Conservation (phyloP, 306 rosid genomes). For the Urtica urens region DNA sequence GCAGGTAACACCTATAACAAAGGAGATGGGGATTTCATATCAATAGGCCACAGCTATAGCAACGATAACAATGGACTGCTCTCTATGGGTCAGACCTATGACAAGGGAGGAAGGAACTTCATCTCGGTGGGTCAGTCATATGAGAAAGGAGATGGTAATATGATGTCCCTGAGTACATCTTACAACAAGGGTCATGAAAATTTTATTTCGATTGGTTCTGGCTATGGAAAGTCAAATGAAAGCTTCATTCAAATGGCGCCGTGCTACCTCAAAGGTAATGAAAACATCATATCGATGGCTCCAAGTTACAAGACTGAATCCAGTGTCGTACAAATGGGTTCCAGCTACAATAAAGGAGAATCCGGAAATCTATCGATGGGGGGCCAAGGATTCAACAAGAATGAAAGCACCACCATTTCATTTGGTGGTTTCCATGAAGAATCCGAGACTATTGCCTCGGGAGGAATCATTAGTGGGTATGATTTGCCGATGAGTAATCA, state of each 20-base stretch:
- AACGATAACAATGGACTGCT: constrained; percentile 40
- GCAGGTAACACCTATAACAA: constrained; percentile 50
- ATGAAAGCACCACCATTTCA: constrained; percentile 48
- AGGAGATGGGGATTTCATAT: constrained; percentile 52
- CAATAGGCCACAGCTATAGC: constrained; percentile 60
- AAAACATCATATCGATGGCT: constrained; percentile 42
- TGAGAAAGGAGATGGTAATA: constrained; percentile 46
- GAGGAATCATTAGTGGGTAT: constrained; percentile 53
- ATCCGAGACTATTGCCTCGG: constrained; percentile 41
- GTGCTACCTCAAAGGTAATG: constrained; percentile 37
- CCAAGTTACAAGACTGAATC: constrained; percentile 47
- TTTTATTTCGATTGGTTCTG: constrained; percentile 48
- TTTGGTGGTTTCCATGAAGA: constrained; percentile 62
- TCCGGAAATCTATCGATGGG: constrained; percentile 38
- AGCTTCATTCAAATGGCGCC: constrained; percentile 50
- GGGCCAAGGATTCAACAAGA: constrained; percentile 43
- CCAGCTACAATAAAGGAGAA: constrained; percentile 43
- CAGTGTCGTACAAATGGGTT: constrained; percentile 29
- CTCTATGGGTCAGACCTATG: constrained; percentile 62
- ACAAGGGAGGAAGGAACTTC: constrained; percentile 56
- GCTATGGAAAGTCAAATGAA: constrained; percentile 48
- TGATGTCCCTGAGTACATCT: constrained; percentile 52
- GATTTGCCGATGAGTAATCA: constrained; percentile 50
- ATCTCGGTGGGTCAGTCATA: constrained; percentile 67
- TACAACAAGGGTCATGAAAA: constrained; percentile 52